Conservation (phyloP, 345 rosid genomes). For the Aquilaria sinensis region DNA sequence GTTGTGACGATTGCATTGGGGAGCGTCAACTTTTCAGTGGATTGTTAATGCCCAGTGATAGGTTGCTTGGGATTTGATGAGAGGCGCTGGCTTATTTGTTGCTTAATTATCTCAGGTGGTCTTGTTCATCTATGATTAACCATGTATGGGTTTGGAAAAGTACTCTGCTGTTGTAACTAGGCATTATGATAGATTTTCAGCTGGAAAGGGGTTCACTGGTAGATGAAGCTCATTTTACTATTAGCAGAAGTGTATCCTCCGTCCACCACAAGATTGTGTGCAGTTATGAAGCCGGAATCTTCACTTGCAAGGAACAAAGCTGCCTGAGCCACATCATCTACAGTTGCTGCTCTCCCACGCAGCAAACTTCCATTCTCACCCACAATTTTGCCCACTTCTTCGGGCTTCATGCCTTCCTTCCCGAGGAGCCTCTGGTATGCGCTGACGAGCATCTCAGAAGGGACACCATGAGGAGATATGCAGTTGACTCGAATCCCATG, state of each 20-base stretch:
- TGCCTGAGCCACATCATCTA: slow-evolving; percentile 63
- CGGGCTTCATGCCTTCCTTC: slow-evolving; percentile 29
- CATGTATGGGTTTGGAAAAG: no score
- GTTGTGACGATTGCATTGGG: no score
- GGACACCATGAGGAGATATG: slow-evolving; percentile 89
- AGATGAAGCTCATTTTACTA: slow-evolving; percentile 40
- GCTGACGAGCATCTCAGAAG: slow-evolving; percentile 68
- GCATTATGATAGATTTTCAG: no score
- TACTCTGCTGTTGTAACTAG: no score
- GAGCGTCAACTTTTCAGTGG: no score
- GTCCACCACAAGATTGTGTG: slow-evolving; percentile 69
- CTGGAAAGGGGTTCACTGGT: slow-evolving; percentile 13
- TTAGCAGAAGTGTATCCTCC: slow-evolving; percentile 72
- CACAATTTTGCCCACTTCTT: slow-evolving; percentile 46
- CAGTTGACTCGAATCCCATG: slow-evolving; percentile 72
- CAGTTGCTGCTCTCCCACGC: slow-evolving; percentile 41
- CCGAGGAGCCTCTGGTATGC: slow-evolving; percentile 41
- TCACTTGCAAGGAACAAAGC: slow-evolving; percentile 67
- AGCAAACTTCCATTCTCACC: slow-evolving; percentile 61
- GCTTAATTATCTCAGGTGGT: no score
- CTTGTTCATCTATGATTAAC: no score
- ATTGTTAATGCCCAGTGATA: no score
- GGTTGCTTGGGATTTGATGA: no score
- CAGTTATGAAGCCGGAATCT: slow-evolving; percentile 61
- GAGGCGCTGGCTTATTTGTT: no score